Conservation (phyloP, 495 filamentous ascomycete genomes). For the Neurospora cerealis region DNA sequence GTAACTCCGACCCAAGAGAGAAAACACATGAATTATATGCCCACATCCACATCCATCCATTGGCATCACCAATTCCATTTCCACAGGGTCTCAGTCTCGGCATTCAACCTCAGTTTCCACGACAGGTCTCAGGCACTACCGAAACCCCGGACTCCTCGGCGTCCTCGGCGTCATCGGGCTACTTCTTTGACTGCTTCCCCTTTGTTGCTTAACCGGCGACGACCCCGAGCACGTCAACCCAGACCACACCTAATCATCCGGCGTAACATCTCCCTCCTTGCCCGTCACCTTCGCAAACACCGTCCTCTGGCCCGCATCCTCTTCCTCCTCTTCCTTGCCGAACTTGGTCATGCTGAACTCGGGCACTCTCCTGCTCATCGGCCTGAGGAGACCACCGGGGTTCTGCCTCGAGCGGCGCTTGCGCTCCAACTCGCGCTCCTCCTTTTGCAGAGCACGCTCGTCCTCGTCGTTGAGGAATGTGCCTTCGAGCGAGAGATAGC, state of each 20-base stretch:
- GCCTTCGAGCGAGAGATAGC: conserved; percentile 38
- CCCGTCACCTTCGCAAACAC: conserved; percentile 24
- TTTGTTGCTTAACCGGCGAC: conserved; percentile 5
- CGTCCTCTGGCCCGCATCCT: conserved; percentile 18
- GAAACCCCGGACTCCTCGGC: neutral
- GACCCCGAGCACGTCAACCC: conserved; percentile 14
- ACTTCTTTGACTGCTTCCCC: neutral
- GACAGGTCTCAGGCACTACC: neutral
- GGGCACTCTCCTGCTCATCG: conserved; percentile 27
- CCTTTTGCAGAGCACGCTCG: conserved; percentile 23
- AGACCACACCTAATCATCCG: conserved; percentile 28
- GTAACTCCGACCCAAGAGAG: conserved; percentile 1
- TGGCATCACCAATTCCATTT: neutral
- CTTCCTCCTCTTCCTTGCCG: conserved; percentile 29
- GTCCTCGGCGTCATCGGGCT: neutral
- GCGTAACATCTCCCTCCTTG: conserved; percentile 16
- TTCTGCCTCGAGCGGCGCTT: conserved; percentile 23
- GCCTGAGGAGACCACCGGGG: conserved; percentile 20
- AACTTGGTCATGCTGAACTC: conserved; percentile 43
- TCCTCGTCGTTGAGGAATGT: conserved; percentile 35
- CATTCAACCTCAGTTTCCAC: neutral
- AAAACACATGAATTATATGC: neutral
- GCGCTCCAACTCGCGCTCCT: conserved; percentile 28
- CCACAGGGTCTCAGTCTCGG: neutral
- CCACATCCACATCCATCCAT: neutral